Conservation (phyloP, 495 filamentous ascomycete species). For the Xylaria acuta region DNA sequence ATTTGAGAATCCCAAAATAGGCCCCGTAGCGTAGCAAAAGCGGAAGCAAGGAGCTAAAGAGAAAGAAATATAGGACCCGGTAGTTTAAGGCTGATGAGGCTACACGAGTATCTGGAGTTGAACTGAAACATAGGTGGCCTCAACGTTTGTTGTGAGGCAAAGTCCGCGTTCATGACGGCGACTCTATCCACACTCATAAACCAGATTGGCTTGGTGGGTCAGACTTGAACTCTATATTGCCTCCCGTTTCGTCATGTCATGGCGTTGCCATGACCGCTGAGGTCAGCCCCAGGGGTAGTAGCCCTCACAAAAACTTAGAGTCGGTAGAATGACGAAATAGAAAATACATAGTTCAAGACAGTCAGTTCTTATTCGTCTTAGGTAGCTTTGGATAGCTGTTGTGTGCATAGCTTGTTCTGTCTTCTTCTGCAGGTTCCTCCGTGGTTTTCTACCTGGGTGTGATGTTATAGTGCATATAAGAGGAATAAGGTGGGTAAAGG, state of each 20-base stretch:
- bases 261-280: neutral
- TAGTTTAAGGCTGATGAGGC: neutral
- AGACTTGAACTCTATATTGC: conserved; percentile 19
- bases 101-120: neutral
- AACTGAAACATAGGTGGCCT: neutral
- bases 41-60: neutral
- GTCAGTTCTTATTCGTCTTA: neutral
- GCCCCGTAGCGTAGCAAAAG: neutral
- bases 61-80: neutral
- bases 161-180: neutral
- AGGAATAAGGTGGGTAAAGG: neutral
- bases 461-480: neutral
- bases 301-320: neutral
- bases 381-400: neutral
- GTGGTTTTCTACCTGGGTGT: neutral
- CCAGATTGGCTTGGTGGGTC: neutral
- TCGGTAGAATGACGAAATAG: conserved; percentile 1
- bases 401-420: neutral
- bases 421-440: neutral
- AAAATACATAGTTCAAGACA: neutral
- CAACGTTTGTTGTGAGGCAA: neutral
- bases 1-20: neutral
- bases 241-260: conserved; percentile 18
- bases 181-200: neutral
- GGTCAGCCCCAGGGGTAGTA: conserved; percentile 1